Evolutionary conservation across 2,329 filamentous ascomycete genomes (phyloP).

Genomic region (Plenodomus biglobosus): DNA sequence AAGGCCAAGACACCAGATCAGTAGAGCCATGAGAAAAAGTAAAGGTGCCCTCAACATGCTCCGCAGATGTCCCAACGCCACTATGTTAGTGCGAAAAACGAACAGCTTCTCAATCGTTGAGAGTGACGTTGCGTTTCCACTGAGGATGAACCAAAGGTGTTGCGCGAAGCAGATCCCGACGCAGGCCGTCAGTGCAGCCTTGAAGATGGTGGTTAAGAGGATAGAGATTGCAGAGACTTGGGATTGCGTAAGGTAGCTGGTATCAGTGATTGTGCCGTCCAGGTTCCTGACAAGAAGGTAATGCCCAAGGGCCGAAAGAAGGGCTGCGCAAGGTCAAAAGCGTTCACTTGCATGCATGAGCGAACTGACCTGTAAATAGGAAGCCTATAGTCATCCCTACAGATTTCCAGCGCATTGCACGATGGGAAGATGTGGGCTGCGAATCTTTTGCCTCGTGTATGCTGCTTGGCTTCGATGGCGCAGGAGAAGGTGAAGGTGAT

Average conservation of each 20-base stretch:
- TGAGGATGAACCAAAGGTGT: slow-evolving; percentile 2
- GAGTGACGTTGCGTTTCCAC: not conserved
- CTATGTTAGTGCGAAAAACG: not conserved
- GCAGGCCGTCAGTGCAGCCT: not conserved
- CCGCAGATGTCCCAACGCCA: not conserved
- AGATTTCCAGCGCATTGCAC: no score
- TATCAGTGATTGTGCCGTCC: not conserved
- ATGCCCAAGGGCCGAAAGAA: not conserved
- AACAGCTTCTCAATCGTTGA: slow-evolving; percentile 1
- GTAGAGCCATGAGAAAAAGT: slow-evolving; percentile 5
- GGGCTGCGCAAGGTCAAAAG: not conserved
- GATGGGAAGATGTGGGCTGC: no score
- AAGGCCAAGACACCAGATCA: slow-evolving; percentile 4
- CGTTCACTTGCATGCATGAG: no score
- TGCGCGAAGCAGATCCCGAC: slow-evolving; percentile 2
- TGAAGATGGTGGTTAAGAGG: not conserved
- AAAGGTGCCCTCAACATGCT: not conserved
- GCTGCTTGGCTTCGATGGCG: no score
- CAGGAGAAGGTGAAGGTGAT: no score
- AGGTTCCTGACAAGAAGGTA: not conserved
- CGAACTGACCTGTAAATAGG: no score
- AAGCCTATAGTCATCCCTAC: no score
- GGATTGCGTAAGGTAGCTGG: not conserved
- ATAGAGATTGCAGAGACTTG: not conserved
- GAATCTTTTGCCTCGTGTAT: no score